Conservation (phyloP, 2,329 filamentous ascomycete genomes). For the Claviceps sorghi region DNA sequence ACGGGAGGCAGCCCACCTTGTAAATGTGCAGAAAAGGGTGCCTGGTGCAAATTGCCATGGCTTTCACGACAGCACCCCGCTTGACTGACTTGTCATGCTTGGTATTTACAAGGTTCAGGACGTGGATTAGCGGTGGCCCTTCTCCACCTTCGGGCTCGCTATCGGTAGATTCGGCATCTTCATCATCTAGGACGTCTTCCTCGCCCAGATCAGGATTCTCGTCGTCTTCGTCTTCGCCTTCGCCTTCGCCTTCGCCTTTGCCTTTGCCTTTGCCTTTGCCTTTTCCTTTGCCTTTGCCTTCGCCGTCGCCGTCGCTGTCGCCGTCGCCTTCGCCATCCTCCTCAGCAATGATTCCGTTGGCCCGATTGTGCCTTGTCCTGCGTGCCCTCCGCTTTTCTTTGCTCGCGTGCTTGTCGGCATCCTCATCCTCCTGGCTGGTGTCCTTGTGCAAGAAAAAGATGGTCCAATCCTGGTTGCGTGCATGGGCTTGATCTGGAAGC, state of each 20-base stretch:
- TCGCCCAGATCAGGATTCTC: slow-evolving; percentile 32
- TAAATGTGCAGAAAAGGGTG: slow-evolving; percentile 98
- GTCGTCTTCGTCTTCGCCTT: slow-evolving; percentile 13
- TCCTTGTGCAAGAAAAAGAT: slow-evolving; percentile 99
- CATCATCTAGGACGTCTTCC: slow-evolving; percentile 35
- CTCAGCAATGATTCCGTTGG: slow-evolving; percentile 32
- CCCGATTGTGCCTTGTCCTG: slow-evolving; percentile 35
- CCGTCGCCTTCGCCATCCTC: slow-evolving; percentile 11
- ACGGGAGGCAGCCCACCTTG: slow-evolving; percentile 45
- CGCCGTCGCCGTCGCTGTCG: neutral
- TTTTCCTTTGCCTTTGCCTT: no score
- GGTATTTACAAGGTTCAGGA: slow-evolving; percentile 93
- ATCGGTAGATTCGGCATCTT: slow-evolving; percentile 39
- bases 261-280: neutral
- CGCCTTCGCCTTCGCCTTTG: neutral
- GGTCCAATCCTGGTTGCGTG: slow-evolving; percentile 94
- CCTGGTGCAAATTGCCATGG: slow-evolving; percentile 96
- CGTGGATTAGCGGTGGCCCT: slow-evolving; percentile 87
- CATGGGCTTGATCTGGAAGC: slow-evolving; percentile 92
- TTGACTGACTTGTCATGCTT: slow-evolving; percentile 90
- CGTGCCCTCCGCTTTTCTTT: slow-evolving; percentile 37
- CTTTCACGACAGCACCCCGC: slow-evolving; percentile 87
- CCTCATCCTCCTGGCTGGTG: slow-evolving; percentile 68
- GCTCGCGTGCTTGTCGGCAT: slow-evolving; percentile 48
- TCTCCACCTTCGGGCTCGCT: slow-evolving; percentile 57